Evolutionary conservation across 306 rosid species (phyloP).

Genomic region (Lathyrus tuberosus): DNA sequence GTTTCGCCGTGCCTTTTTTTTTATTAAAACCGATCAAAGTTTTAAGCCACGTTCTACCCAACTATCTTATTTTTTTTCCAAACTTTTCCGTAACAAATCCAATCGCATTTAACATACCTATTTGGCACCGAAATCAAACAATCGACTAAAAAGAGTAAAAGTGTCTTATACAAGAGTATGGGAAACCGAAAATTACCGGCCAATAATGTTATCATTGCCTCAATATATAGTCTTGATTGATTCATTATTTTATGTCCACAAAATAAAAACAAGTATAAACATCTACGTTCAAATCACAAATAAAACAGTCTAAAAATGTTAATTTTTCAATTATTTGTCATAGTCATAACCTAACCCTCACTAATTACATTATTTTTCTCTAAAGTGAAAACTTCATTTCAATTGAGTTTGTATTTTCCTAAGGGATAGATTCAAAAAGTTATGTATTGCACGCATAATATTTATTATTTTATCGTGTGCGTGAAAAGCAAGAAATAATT

Average conservation of each 20-base stretch:
- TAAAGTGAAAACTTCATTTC: background rate
- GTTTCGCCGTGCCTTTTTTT: too few species aligned
- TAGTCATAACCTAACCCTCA: background rate
- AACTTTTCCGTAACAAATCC: too few species aligned
- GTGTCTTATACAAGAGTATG: background rate
- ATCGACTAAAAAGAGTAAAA: background rate
- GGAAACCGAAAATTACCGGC: background rate
- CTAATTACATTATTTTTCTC: background rate
- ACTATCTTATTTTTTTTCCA: too few species aligned
- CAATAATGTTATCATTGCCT: background rate
- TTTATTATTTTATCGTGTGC: background rate
- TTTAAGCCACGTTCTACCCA: too few species aligned
- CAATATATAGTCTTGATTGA: background rate
- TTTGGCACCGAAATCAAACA: too few species aligned
- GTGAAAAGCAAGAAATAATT: conserved; percentile 22
- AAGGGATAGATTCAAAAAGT: background rate
- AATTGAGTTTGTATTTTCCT: background rate
- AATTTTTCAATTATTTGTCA: background rate
- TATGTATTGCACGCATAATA: background rate
- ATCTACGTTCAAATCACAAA: background rate
- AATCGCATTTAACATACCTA: too few species aligned
- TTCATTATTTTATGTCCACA: background rate
- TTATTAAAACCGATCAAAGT: too few species aligned
- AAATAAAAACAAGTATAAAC: background rate
- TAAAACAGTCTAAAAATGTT: too few species aligned